phyloP scores from a whole-genome alignment of 352 stramenopile species.

The Pythium rhizo-oryzae region DNA sequence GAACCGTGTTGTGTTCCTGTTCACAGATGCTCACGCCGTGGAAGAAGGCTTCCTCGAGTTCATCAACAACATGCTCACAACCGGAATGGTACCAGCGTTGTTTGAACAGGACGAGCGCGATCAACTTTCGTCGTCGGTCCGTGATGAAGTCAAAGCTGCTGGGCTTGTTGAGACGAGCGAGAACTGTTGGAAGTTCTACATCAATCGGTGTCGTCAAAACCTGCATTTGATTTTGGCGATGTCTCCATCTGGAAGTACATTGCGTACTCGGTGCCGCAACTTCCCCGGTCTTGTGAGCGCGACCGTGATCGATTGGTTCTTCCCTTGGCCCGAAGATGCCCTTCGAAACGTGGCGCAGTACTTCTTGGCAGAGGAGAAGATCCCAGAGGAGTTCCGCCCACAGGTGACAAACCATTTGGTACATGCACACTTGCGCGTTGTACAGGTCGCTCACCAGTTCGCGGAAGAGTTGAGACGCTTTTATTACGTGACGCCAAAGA shows the following conservation, averaged over 20 bases:
- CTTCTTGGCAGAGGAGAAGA: slow-evolving; percentile 92
- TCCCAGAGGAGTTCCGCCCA: slow-evolving; percentile 83
- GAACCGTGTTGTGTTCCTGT: slow-evolving; percentile 93
- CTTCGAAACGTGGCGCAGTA: slow-evolving; percentile 93
- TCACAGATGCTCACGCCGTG: slow-evolving; percentile 95
- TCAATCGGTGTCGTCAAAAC: slow-evolving; percentile 93
- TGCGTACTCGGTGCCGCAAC: slow-evolving; percentile 94
- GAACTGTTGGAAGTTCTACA: slow-evolving; percentile 95
- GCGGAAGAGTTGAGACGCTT: slow-evolving; percentile 89
- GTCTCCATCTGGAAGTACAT: slow-evolving; percentile 92
- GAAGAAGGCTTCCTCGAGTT: slow-evolving; percentile 97
- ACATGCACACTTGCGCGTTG: slow-evolving; percentile 90
- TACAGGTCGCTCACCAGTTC: slow-evolving; percentile 90
- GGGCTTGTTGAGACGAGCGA: slow-evolving; percentile 92
- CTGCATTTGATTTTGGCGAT: slow-evolving; percentile 95
- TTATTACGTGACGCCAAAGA: slow-evolving; percentile 98
- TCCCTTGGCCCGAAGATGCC: slow-evolving; percentile 94
- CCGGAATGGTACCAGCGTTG: slow-evolving; percentile 92
- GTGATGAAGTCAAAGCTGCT: slow-evolving; percentile 87
- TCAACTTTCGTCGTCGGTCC: slow-evolving; percentile 74
- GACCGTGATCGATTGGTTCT: slow-evolving; percentile 97
- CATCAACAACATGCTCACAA: slow-evolving; percentile 98
- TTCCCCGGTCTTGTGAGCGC: slow-evolving; percentile 94
- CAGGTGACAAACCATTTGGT: slow-evolving; percentile 91
- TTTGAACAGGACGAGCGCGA: slow-evolving; percentile 95